Evolutionary conservation across 257 asterid genomes (phyloP), one percentile per base, ranked within the genome.

Genomic region (Lithospermum erythrorhizon): DNA sequence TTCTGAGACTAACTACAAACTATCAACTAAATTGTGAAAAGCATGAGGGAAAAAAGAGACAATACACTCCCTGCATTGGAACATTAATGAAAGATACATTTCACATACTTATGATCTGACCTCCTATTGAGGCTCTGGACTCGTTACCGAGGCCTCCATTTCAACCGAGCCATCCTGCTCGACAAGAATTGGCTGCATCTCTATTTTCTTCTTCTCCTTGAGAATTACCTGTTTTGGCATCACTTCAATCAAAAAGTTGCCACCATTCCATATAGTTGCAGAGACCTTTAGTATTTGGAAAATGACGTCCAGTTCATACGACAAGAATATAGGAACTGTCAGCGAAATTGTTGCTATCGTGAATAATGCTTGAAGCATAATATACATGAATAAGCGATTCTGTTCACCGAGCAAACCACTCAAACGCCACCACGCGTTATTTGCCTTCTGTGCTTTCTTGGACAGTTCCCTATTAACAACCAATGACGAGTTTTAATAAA

Each of bases 321-420:
- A 93, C 76, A 93, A 66, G 76, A 89, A 93, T 67, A 93, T 93
- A 14, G 97, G 99, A 49, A 89, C 95, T 0, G 97, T 73, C 9
- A 89, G 90, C 0, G 96, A 97, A 4, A 73, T 86, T 1, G 99
- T 89, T 51, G 99, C 97, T 69, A 86, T 78, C 0, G 97, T 89
- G 72, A 93, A 93, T 60, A 85, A 59, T 21, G 85, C 97, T 75
- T 93, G 99, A 11, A 93, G 83, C 53, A 89, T 71, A 61, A 84
- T 93, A 61, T 84, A 93, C 99, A 89, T 93, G 13, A 93, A 82
- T 87, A 84, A 41, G 6, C 99, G 97, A 32, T 93, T 93, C 66
- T 84, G 85, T 56, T 89, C 96, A 61, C 99, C 99, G 0, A 93
- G 94, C 75, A 93, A 58, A 61, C 97, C 97, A 20, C 97, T 93